Percentiles rank a stretch among this genome's conserved stretches.
Conservation (phyloP, 345 rosid genomes). For the Moricandia moricandioides region DNA sequence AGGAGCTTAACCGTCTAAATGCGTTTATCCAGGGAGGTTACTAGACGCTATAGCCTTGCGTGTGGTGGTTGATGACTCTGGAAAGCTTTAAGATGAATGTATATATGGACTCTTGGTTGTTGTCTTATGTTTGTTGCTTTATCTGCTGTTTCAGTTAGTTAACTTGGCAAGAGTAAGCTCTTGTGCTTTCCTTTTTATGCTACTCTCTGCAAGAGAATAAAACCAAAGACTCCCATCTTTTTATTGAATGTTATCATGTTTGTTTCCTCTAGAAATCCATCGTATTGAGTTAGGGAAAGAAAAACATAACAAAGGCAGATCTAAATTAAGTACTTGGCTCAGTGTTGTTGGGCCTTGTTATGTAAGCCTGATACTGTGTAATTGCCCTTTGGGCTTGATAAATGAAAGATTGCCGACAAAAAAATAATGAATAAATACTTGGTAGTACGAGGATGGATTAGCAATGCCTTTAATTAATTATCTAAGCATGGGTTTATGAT, state of each 20-base stretch:
- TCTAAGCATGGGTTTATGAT: background rate
- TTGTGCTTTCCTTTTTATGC: slow-evolving; percentile 21
- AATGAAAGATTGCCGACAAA: too few species aligned
- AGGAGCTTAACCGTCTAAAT: slow-evolving; percentile 86
- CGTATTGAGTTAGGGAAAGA: background rate
- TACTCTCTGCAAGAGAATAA: slow-evolving; percentile 30
- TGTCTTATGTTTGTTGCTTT: slow-evolving; percentile 22
- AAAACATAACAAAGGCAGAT: background rate
- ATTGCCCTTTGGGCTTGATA: too few species aligned
- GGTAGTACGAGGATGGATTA: background rate
- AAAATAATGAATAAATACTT: background rate
- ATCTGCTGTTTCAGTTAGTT: slow-evolving; percentile 10
- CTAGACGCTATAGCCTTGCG: slow-evolving; percentile 40
- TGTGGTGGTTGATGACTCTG: slow-evolving; percentile 14
- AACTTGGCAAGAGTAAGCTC: slow-evolving; percentile 22
- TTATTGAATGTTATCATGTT: slow-evolving; percentile 6
- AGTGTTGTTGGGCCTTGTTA: too few species aligned
- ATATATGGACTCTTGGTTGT: slow-evolving; percentile 19
- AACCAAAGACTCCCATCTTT: slow-evolving; percentile 28
- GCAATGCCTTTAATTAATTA: background rate
- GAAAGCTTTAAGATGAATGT: slow-evolving; percentile 24
- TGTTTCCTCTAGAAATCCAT: background rate
- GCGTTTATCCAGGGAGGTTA: slow-evolving; percentile 96
- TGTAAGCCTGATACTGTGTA: too few species aligned
- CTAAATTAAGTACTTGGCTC: too few species aligned